Base-by-base conservation (phyloP, 805 yeast species). In the Martiniozyma abietophila region DNA sequence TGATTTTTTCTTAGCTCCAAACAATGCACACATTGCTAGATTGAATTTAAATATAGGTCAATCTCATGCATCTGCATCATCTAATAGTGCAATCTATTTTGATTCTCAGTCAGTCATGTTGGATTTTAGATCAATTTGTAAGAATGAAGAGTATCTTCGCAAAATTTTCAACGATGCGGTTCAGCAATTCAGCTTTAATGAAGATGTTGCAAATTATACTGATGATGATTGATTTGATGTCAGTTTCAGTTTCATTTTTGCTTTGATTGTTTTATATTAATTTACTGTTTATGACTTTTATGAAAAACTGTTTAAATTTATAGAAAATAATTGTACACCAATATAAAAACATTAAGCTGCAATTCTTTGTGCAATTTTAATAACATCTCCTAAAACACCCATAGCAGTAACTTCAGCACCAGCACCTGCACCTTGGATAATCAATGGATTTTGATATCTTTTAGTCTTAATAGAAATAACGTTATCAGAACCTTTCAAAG, bases 361-460 rank as follows among this genome's bases (percentile, higher is more conserved):
- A 34, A 84, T 59, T 67, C 95, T 77, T 64, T 88, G 86, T 28
- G 94, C 95, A 48, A 85, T 78, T 68, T 85, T 92, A 55, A 92
- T 71, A 24, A 83, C 78, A 57, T 92, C 99, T 35, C 94, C 95
- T 46, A 92, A 71, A 28, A 92, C 96, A 61, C 98, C 99, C 50
- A 57, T 57, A 27, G 79, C 78, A 33, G 79, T 73, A 29, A 72
- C 76, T 24, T 71, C 79, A 35, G 78, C 76, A 45, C 94, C 92
- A 49, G 79, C 78, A 51, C 94, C 99, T 21, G 99, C 98, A 62
- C 99, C 99, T 69, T 92, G 98, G 50, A 92, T 72, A 43, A 92
- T 80, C 56, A 92, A 69, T 35, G 98, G 98, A 61, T 84, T 85
- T 26, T 80, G 73, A 62, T 92, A 92, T 65, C 99, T 81, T 56